Evolutionary conservation across 179 eudicot genomes (phyloP), one percentile per base, ranked within the genome.

Genomic region (Corrigiola litoralis): DNA sequence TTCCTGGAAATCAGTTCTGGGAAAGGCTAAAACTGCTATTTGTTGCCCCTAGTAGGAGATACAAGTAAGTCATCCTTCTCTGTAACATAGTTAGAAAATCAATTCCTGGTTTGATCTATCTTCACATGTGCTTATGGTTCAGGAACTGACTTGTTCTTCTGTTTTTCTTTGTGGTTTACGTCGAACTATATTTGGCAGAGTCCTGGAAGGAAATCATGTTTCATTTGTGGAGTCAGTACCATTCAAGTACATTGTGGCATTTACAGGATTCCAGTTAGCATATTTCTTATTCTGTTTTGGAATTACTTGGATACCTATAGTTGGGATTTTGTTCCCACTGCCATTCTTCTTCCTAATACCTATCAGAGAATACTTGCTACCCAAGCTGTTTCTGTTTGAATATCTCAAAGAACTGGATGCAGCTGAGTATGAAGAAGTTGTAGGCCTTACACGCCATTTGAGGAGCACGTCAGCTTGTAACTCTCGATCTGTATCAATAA

Each of bases 1-100:
- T 91, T 67, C 98, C 95, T 4, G 98, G 98, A 38, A 92, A 85
- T 63, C 98, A 92, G 74, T 89, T 92, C 54, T 92, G 96, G 96
- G 98, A 92, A 69, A 79, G 98, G 72, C 9, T 87, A 20, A 59
- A 82, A 68, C 79, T 89, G 38, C 80, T 89, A 11, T 80, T 89
- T 47, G 73, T 87, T 58, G 67, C 89, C 51, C 86, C 89, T 21
- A 58, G 77, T 49, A 80, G 95, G 6, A 75, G 95, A 65, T 89
- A 81, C 77, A 92, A 87, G 98, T 89, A 79, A 85, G 95, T 61
- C 51, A 24, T 37, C 54, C 36, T 56, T 2, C 27, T 31, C 5
- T 12, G 42, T 38, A 25, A 28, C 6, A 29, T 58, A 32, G 37
- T 9, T n/a, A 16, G 32, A 20, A 4, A 1, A 0, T 25, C 16